These are phyloP conservation scores for Xylariales sp. DNA, from an alignment of 2,329 filamentous ascomycete genomes.

Conservation along the genomic window DNA sequence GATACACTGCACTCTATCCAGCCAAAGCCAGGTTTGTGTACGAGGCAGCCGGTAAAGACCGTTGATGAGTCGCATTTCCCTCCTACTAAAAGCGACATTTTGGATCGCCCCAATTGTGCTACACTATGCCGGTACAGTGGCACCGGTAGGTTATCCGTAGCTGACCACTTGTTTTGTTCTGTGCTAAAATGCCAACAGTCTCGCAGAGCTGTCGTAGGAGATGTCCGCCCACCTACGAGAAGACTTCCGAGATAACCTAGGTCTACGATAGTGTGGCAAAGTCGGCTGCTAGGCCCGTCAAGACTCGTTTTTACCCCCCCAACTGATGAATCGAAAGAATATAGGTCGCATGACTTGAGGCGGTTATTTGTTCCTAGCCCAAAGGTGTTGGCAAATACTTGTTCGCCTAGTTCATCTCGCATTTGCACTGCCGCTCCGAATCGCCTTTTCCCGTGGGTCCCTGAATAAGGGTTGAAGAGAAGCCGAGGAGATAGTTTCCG, in stretches of 20 bases:
- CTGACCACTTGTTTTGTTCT: constrained; percentile 67
- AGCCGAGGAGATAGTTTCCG: constrained; percentile 33
- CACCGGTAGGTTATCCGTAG: constrained; percentile 72
- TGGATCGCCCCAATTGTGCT: constrained; percentile 61
- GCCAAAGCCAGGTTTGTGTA: constrained; percentile 62
- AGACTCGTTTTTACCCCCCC: constrained; percentile 39
- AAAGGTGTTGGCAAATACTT: constrained; percentile 58
- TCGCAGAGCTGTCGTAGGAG: constrained; percentile 73
- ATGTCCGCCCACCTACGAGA: constrained; percentile 81
- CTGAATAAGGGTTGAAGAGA: constrained; percentile 53
- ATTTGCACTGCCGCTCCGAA: constrained; percentile 68
- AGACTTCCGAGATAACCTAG: constrained; percentile 69
- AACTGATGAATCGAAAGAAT: constrained; percentile 49
- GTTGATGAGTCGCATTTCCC: constrained; percentile 65
- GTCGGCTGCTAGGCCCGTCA: constrained; percentile 60
- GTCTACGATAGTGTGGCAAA: constrained; percentile 82
- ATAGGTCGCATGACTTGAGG: constrained; percentile 64
- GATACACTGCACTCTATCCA: constrained; percentile 59
- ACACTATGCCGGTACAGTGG: constrained; percentile 81
- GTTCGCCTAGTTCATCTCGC: constrained; percentile 54
- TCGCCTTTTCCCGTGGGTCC: constrained; percentile 62
- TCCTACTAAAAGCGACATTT: constrained; percentile 68
- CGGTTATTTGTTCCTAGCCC: constrained; percentile 59
- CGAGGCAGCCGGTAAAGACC: constrained; percentile 63
- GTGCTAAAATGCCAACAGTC: constrained; percentile 82